Base-by-base conservation (phyloP, 1,284 basidiomycete genomes). In the Puccinia hordei region DNA sequence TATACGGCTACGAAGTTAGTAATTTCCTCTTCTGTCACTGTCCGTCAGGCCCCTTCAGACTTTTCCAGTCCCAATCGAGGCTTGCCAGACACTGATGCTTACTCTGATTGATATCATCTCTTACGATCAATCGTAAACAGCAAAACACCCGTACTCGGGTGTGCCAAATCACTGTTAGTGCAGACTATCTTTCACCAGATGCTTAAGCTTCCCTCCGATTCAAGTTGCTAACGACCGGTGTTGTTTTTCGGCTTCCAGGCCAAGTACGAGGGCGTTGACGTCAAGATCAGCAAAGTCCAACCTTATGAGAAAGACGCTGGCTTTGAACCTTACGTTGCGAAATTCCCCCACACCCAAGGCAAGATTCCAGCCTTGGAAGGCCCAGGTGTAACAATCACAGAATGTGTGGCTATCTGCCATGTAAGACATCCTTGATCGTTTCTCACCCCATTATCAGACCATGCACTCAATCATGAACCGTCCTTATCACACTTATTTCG, bases 321-420 rank as follows among this genome's bases (percentile, higher is more conserved):
- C 0, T 51, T 41, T 46, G 66, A 79, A n/a, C 46, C 76, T 13
- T 61, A 71, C 27, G n/a, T 59, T 59, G 35, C 30, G 5, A 79
- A 79, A 72, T 79, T 79, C 66, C 76, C 76, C 51, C 66, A 57
- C 19, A 51, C 49, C 57, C 66, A 71, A 57, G 76, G 76, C 38
- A 79, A 79, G 38, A 61, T 79, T 55, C 76, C 76, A 15, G 66
- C 76, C n/a, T 66, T 79, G 27, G 66, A 79, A 59, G 76, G 76
- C 41, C 66, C 76, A 53, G 66, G 55, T 35, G 63, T 79, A 10
- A 19, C 61, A 4, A 59, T 71, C 66, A 71, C 51, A 22, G 76
- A 79, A 61, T 55, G 51, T 15, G 57, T 79, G 12, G 76, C 76
- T 22, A 79, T 79, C 41, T 53, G 46, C 53, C 57, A 71, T 33